phyloP scores from a whole-genome alignment of 345 rosid genomes.

The Populus pruinosa region DNA sequence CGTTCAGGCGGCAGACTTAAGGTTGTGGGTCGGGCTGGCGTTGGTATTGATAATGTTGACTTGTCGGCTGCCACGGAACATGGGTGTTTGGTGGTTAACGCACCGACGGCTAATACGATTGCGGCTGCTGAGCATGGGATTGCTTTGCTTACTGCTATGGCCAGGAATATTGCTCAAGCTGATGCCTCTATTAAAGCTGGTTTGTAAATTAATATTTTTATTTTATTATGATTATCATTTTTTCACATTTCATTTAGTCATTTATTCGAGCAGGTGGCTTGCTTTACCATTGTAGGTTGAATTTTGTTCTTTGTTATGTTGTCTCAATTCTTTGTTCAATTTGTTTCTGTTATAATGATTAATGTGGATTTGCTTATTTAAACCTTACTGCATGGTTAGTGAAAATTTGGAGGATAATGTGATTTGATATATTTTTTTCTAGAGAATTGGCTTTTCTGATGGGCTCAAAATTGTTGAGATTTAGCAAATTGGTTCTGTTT shows the following conservation, averaged over 20 bases:
- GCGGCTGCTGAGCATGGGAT: conserved; percentile 22
- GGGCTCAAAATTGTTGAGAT: neutral
- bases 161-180: conserved; percentile 19
- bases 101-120: conserved; percentile 21
- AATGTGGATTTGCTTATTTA: neutral
- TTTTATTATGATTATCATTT: too few relatives aligned
- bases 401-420: neutral
- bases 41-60: conserved; percentile 25
- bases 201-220: neutral
- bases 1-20: conserved; percentile 17
- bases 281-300: neutral
- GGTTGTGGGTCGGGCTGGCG: conserved; percentile 25
- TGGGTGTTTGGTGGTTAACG: conserved; percentile 24
- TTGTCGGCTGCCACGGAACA: conserved; percentile 21
- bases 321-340: neutral
- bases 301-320: neutral
- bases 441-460: too few relatives aligned
- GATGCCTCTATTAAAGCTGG: conserved; percentile 20
- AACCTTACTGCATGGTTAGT: neutral
- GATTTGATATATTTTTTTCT: neutral
- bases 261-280: conserved; percentile 12
- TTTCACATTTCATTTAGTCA: conserved; percentile 2
- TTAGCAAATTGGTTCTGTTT: neutral
- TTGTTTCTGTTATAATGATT: neutral
- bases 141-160: conserved; percentile 21